Conservation (phyloP, 2,329 filamentous ascomycete genomes). For the Thyridium curvatum region DNA sequence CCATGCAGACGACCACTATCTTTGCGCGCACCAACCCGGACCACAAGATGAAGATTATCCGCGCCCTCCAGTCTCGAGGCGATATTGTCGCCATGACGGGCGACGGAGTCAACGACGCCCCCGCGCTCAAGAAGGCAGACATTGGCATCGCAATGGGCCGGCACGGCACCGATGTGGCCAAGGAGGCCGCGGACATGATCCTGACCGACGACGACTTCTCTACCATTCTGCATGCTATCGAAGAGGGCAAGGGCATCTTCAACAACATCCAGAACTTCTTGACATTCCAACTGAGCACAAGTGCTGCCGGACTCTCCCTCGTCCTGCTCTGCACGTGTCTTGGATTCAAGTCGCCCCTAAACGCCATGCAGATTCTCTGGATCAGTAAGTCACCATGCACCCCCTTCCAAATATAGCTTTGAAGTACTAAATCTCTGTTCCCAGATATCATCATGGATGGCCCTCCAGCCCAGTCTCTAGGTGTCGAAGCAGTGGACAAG, state of each 20-base stretch:
- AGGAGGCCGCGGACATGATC: conserved; percentile 93
- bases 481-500: conserved; percentile 90
- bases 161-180: conserved; percentile 92
- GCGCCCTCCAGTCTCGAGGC: conserved; percentile 81
- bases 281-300: conserved; percentile 96
- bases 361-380: conserved; percentile 99
- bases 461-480: conserved; percentile 91
- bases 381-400: conserved; percentile 74
- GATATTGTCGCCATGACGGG: conserved; percentile 99
- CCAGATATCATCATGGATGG: conserved; percentile 99
- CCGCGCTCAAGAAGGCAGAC: conserved; percentile 92
- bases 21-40: conserved; percentile 96
- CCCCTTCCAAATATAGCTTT: conserved; percentile 10
- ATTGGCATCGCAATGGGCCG: conserved; percentile 97
- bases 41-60: conserved; percentile 96
- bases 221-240: conserved; percentile 89
- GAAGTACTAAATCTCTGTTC: background rate
- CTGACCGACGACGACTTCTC: conserved; percentile 85
- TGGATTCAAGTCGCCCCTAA: conserved; percentile 90
- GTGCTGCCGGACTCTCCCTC: conserved; percentile 83
- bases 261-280: conserved; percentile 99
- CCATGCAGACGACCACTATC: conserved; percentile 83
- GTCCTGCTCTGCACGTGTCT: conserved; percentile 89
- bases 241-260: conserved; percentile 98
- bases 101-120: conserved; percentile 96